Conservation (phyloP, 108 stramenopile genomes). For the Epithemia pelagica region DNA sequence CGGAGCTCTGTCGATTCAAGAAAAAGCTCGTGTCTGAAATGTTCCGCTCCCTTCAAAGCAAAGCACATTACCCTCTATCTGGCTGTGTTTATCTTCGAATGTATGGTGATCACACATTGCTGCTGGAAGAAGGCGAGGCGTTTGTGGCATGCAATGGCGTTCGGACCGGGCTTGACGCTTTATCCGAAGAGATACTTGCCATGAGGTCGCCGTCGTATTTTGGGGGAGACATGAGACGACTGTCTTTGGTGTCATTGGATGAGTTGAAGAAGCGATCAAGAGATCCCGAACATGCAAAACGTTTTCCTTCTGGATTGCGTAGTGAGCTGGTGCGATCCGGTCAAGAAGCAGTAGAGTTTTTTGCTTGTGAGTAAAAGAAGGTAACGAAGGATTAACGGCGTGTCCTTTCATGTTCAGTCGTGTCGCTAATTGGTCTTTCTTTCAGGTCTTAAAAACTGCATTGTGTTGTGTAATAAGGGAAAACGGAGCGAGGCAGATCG, state of each 20-base stretch:
- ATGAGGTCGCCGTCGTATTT: slow-evolving; percentile 31
- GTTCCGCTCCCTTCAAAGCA: neutral
- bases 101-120: slow-evolving; percentile 22
- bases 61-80: slow-evolving; percentile 15
- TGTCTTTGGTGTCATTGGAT: slow-evolving; percentile 14
- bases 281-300: neutral
- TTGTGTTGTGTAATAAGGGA: slow-evolving; percentile 29
- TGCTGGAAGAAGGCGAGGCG: slow-evolving; percentile 23
- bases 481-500: slow-evolving; percentile 22
- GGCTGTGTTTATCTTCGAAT: slow-evolving; percentile 18
- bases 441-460: slow-evolving; percentile 2
- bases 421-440: slow-evolving; percentile 9
- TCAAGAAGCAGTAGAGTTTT: neutral
- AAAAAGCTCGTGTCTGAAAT: neutral
- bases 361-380: neutral
- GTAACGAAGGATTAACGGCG: neutral
- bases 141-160: slow-evolving; percentile 17
- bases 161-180: neutral
- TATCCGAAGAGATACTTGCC: slow-evolving; percentile 11
- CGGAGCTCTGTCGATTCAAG: neutral
- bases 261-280: slow-evolving; percentile 8
- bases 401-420: neutral
- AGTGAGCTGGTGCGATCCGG: neutral
- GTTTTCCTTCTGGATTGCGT: neutral
- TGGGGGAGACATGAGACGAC: slow-evolving; percentile 19